Conservation (phyloP, 768 basidiomycete species). For the Panellus pusillus region DNA sequence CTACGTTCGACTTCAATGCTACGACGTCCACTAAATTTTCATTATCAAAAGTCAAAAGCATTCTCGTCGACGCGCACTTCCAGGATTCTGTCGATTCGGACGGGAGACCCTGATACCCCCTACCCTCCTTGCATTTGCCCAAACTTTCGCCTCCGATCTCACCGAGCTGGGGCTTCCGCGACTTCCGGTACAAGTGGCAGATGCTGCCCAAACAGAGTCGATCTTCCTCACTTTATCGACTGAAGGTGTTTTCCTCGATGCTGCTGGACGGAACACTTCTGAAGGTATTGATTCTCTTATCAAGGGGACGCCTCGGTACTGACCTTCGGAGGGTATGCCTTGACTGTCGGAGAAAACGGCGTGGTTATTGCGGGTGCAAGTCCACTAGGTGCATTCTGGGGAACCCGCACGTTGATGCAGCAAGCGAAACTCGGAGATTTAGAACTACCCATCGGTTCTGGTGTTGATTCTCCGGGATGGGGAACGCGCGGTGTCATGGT, state of each 20-base stretch:
- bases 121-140: slow-evolving; percentile 20
- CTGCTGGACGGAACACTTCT: slow-evolving; percentile 13
- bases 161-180: slow-evolving; percentile 8
- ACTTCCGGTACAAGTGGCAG: slow-evolving; percentile 6
- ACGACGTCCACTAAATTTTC: slow-evolving; percentile 11
- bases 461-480: slow-evolving; percentile 21
- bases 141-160: slow-evolving; percentile 20
- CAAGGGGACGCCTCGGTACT: too few relatives aligned
- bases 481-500: slow-evolving; percentile 21
- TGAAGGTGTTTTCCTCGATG: slow-evolving; percentile 9
- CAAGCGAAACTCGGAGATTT: slow-evolving; percentile 14
- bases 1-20: slow-evolving; percentile 18
- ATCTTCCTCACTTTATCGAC: slow-evolving; percentile 17
- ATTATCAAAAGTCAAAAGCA: slow-evolving; percentile 9
- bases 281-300: background rate
- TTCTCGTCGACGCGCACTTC: slow-evolving; percentile 22
- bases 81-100: slow-evolving; percentile 12
- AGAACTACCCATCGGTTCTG: slow-evolving; percentile 13
- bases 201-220: slow-evolving; percentile 5
- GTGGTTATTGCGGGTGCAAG: slow-evolving; percentile 20
- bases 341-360: slow-evolving; percentile 8
- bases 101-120: slow-evolving; percentile 23
- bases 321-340: slow-evolving; percentile 2
- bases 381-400: slow-evolving; percentile 19
- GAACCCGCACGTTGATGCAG: slow-evolving; percentile 17